Percentiles rank a stretch among this genome's conserved stretches.
Evolutionary conservation across 78 protist genomes (phyloP).

Genomic region (Dictyostelium capitatum): DNA sequence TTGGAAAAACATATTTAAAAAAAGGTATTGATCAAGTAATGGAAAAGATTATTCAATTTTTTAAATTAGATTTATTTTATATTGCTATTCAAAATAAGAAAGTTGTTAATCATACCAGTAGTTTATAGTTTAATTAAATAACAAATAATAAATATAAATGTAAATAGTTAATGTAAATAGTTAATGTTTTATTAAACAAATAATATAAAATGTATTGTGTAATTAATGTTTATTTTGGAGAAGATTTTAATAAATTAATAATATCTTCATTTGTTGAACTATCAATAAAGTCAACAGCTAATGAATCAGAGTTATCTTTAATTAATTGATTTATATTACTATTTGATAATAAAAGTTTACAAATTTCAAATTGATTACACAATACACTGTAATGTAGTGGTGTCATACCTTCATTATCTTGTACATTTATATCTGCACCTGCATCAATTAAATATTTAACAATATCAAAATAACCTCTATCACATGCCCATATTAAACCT

Average conservation of each 20-base stretch:
- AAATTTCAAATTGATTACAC: conserved; percentile 25
- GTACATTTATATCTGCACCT: conserved; percentile 34
- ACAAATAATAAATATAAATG: too few relatives aligned
- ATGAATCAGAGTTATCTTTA: not conserved
- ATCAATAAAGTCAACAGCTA: not conserved
- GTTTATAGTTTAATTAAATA: too few relatives aligned
- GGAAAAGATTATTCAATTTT: too few relatives aligned
- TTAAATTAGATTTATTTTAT: too few relatives aligned
- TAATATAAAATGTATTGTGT: too few relatives aligned
- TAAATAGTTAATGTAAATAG: too few relatives aligned
- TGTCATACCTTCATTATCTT: conserved; percentile 69
- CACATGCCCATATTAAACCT: conserved; percentile 60
- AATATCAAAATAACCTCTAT: conserved; percentile 53
- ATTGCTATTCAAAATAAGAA: too few relatives aligned
- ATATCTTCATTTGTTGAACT: not conserved
- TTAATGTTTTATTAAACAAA: too few relatives aligned
- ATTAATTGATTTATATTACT: not conserved
- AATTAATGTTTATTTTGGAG: not conserved
- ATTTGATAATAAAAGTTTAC: not conserved
- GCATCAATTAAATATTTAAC: not conserved
- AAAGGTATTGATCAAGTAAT: too few relatives aligned
- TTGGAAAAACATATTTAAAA: too few relatives aligned
- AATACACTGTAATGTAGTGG: conserved; percentile 52
- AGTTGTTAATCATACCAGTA: too few relatives aligned
- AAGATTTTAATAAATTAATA: not conserved